Evolutionary conservation across 331 rosid species (phyloP), one percentile per base, ranked within the genome.

Genomic region (Dryas integrifolia): DNA sequence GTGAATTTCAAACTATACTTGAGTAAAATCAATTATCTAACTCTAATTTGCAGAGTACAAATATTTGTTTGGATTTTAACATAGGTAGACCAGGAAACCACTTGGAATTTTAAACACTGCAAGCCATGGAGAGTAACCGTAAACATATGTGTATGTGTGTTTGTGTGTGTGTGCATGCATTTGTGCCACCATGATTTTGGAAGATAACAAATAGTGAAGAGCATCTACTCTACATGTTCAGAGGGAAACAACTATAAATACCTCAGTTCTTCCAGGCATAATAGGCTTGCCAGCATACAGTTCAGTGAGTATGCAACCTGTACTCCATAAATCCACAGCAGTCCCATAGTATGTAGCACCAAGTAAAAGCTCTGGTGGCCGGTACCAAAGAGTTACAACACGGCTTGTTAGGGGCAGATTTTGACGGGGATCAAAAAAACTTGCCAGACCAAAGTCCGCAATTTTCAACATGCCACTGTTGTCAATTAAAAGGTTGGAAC

Each of bases 201-300:
- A 58, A 57, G 46, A 59, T 62, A 56, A 70, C 18, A 61, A 72
- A n/a, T 40, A 61, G 61, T 6, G 47, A 74, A 70, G 50, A 10
- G 58, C 65, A 12, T 75, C 53, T 76, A 74, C 59, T 65, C 67
- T 38, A 56, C 18, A 70, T 57, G 59, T 53, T 53, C 65, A 58
- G 15, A 5, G 48, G 67, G 41, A 61, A 48, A 72, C 10, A 69
- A 48, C 65, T 58, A 4, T 3, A 18, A 52, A 75, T 84, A 92
- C 97, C 96, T 92, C 96, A 8, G 97, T 92, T 88, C 97, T 88
- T 75, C 97, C 97, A 3, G 93, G 97, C 97, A 92, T 92, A 60
- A 92, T 89, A 61, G 97, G 97, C 86, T 89, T 92, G 72, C 96
- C 97, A 9, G 92, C 88, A 83, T 92, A 92, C 72, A 92, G 78